These are phyloP conservation scores for Mycena sanguinolenta DNA, from an alignment of 768 basidiomycete species.

Conservation along the genomic window DNA sequence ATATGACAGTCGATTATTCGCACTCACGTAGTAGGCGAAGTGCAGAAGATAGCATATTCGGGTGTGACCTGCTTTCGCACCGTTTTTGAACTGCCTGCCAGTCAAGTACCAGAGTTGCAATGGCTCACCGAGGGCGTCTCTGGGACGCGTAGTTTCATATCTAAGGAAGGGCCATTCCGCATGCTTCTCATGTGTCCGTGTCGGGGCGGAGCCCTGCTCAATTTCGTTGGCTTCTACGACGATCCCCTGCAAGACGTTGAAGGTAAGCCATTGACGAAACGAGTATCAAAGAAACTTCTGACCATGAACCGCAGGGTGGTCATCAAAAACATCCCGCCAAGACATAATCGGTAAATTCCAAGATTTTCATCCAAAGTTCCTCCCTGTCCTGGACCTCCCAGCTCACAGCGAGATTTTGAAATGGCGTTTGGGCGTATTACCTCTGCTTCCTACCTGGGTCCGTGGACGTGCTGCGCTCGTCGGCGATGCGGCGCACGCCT, in stretches of 20 bases:
- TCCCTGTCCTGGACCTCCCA: constrained; percentile 17
- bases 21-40: constrained; percentile 15
- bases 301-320: neutral
- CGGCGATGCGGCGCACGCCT: constrained; percentile 40
- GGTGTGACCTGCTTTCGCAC: constrained; percentile 30
- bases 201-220: too few relatives aligned
- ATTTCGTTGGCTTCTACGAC: too few relatives aligned
- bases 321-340: constrained; percentile 3
- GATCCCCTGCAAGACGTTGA: too few relatives aligned
- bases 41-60: too few relatives aligned
- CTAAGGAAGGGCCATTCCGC: constrained; percentile 17
- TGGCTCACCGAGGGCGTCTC: constrained; percentile 23
- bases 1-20: neutral
- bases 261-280: neutral
- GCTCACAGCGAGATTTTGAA: constrained; percentile 10
- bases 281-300: neutral
- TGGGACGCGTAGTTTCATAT: constrained; percentile 3
- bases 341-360: constrained; percentile 6
- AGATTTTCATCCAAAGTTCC: constrained; percentile 24
- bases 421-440: constrained; percentile 25
- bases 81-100: constrained; percentile 13
- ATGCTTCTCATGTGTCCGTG: too few relatives aligned
- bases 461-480: constrained; percentile 27
- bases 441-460: too few relatives aligned
- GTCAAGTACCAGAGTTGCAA: constrained; percentile 18